These are phyloP conservation scores for Ophiostoma sp. DNA, from an alignment of 2,329 filamentous ascomycete genomes.

Conservation along the genomic window DNA sequence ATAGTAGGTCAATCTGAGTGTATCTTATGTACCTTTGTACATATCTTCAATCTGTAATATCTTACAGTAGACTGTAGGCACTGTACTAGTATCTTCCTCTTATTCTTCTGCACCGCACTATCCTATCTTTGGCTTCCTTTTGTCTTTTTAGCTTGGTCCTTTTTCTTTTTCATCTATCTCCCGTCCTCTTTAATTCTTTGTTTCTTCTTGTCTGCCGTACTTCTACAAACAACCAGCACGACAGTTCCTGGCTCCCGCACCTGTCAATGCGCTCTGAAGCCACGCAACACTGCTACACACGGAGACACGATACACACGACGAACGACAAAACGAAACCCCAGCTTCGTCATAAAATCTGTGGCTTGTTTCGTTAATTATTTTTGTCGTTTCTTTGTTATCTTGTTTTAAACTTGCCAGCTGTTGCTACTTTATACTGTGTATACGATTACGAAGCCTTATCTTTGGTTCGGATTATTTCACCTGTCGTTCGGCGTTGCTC, in stretches of 20 bases:
- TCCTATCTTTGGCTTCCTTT: background rate
- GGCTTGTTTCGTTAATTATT: background rate
- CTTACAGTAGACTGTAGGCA: background rate
- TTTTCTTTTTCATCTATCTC: too few relatives aligned
- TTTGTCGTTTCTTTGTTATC: background rate
- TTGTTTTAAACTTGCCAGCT: too few relatives aligned
- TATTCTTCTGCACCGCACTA: background rate
- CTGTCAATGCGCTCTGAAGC: background rate
- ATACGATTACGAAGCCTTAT: background rate
- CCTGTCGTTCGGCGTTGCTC: background rate
- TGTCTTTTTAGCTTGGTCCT: too few relatives aligned
- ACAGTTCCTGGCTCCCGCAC: constrained; percentile 2
- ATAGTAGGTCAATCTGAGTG: too few relatives aligned
- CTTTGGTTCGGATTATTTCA: background rate
- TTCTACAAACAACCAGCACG: background rate
- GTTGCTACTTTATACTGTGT: background rate
- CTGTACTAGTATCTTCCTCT: background rate
- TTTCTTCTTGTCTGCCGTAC: background rate
- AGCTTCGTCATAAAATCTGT: background rate
- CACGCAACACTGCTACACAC: background rate
- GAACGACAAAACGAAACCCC: background rate
- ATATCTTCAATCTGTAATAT: background rate
- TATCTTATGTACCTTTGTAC: too few relatives aligned
- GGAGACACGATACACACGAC: background rate
- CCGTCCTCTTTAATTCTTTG: background rate